Conservation (phyloP, 208 protist genomes). For the Leptomonas pyrrhocoris region DNA sequence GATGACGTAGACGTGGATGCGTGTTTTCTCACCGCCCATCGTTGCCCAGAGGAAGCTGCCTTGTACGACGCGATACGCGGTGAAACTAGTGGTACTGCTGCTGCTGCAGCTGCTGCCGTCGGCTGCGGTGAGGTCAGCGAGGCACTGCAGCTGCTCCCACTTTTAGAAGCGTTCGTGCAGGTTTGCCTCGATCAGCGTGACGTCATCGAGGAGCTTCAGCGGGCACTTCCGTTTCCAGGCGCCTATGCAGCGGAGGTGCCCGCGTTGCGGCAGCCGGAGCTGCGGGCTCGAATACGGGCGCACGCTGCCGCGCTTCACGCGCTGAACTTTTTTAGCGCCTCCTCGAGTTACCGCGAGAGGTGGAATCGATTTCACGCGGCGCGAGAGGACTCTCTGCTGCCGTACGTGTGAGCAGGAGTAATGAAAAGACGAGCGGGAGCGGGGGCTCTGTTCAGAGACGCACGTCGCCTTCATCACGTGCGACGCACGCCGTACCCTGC, state of each 20-base stretch:
- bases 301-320: neutral
- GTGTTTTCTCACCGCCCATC: no score
- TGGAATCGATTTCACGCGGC: constrained; percentile 28
- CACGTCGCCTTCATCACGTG: no score
- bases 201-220: neutral
- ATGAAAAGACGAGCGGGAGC: no score
- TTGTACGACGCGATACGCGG: neutral
- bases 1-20: constrained; percentile 1
- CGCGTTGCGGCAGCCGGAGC: neutral
- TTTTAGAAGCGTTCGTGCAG: constrained; percentile 28
- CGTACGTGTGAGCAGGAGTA: neutral
- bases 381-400: neutral
- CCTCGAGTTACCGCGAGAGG: constrained; percentile 5
- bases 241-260: neutral
- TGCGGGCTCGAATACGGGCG: neutral
- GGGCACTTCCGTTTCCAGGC: neutral
- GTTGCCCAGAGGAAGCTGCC: no score
- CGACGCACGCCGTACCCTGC: no score
- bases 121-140: neutral
- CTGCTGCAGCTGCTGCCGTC: constrained; percentile 1
- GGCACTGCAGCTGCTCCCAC: constrained; percentile 15
- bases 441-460: no score
- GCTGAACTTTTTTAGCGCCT: constrained; percentile 27
- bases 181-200: constrained; percentile 10
- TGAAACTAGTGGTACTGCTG: neutral